A percentile compares a stretch with the other conserved stretches of the same genome.
These are phyloP conservation scores for Coleophoma eucalyptorum DNA, from an alignment of 2,329 filamentous ascomycete genomes.

Conservation along the genomic window DNA sequence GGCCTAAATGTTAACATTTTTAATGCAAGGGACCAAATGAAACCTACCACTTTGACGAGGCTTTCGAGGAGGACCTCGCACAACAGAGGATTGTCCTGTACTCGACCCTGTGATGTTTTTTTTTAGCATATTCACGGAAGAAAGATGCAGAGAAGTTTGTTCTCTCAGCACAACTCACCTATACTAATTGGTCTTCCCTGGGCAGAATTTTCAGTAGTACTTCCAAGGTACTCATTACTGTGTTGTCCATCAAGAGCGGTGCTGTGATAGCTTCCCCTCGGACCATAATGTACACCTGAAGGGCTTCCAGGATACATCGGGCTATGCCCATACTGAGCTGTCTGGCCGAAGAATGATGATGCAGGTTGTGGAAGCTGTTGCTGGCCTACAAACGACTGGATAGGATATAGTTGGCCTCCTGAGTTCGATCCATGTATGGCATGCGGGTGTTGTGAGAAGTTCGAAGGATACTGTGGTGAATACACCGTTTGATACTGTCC, in stretches of 20 bases:
- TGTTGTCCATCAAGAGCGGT: constrained; percentile 11
- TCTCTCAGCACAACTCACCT: constrained; percentile 19
- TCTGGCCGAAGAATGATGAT: constrained; percentile 19
- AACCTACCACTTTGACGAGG: constrained; percentile 58
- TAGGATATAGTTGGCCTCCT: constrained; percentile 20
- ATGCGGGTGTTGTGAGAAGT: constrained; percentile 5
- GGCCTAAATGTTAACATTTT: constrained; percentile 29
- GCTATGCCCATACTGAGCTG: constrained; percentile 18
- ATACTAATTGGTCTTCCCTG: constrained; percentile 13
- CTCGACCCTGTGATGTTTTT: constrained; percentile 21
- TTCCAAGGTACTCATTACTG: constrained; percentile 8
- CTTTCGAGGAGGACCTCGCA: constrained; percentile 51
- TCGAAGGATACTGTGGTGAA: constrained; percentile 7
- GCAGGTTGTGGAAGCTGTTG: constrained; percentile 14
- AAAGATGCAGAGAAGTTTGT: no score
- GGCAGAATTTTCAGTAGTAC: constrained; percentile 1
- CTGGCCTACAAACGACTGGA: constrained; percentile 16
- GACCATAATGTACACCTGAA: constrained; percentile 12
- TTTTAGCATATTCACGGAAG: background rate
- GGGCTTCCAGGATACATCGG: constrained; percentile 15
- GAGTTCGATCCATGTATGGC: constrained; percentile 6
- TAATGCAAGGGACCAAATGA: background rate
- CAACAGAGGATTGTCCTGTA: constrained; percentile 35
- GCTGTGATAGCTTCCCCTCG: constrained; percentile 11
- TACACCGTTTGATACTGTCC: constrained; percentile 21